A percentile compares a stretch with the other conserved stretches of the same genome.
Evolutionary conservation across 2,329 filamentous ascomycete genomes (phyloP).

Genomic region (Sphaerulina populicola): DNA sequence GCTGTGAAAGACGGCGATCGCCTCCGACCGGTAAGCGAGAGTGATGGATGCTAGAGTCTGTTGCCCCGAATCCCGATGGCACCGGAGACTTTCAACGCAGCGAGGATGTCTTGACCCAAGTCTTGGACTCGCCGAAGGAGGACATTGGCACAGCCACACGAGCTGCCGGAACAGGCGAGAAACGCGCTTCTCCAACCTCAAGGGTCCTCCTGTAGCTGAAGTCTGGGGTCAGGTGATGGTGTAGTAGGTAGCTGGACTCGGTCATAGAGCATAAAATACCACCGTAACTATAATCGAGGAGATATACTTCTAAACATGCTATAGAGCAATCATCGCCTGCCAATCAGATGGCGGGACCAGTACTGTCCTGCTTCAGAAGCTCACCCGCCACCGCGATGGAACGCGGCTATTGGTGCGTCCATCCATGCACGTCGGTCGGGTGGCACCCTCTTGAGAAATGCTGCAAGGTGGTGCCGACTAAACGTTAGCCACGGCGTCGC

Average conservation of each 20-base stretch:
- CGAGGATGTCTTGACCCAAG: constrained; percentile 42
- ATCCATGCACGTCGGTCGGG: constrained; percentile 9
- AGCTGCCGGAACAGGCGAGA: constrained; percentile 13
- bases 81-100: constrained; percentile 34
- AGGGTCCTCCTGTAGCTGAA: neutral
- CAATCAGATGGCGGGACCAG: constrained; percentile 9
- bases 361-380: neutral
- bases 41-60: constrained; percentile 48
- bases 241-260: too few relatives aligned
- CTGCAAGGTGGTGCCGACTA: neutral
- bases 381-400: constrained; percentile 2
- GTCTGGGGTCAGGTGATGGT: neutral
- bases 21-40: constrained; percentile 9
- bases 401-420: constrained; percentile 10
- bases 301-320: neutral
- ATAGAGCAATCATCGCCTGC: neutral
- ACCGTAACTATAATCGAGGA: neutral
- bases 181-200: neutral
- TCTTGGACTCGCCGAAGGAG: constrained; percentile 52
- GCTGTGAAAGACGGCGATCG: constrained; percentile 39
- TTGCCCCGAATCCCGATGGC: constrained; percentile 29
- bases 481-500: neutral
- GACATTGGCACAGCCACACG: constrained; percentile 47
- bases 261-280: too few relatives aligned
- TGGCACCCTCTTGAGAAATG: constrained; percentile 7